phyloP scores from a whole-genome alignment of 345 rosid species.

The Psidium guajava region DNA sequence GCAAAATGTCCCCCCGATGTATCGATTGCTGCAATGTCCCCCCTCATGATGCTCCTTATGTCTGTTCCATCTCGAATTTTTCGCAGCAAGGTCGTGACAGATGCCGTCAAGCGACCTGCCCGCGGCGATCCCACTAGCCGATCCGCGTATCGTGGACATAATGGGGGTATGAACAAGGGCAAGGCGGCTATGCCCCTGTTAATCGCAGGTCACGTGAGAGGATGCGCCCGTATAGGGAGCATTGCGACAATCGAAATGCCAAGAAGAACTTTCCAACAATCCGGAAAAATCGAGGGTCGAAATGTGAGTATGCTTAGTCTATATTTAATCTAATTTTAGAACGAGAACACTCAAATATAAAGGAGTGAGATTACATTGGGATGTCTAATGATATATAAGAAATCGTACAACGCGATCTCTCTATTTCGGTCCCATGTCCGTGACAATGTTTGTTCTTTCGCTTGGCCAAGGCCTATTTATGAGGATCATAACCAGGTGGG shows the following conservation, averaged over 20 bases:
- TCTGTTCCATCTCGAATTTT: background rate
- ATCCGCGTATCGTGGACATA: background rate
- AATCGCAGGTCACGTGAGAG: background rate
- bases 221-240: no score
- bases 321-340: background rate
- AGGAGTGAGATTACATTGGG: background rate
- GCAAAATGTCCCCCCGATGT: background rate
- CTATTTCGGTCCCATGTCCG: background rate
- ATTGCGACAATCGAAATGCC: background rate
- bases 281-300: background rate
- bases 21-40: background rate
- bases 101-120: background rate
- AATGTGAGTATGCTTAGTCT: background rate
- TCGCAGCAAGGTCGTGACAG: background rate
- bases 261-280: background rate
- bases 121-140: background rate
- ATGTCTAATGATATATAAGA: background rate
- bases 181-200: background rate
- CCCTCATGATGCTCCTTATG: background rate
- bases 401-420: background rate
- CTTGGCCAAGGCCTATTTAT: slow-evolving; percentile 5
- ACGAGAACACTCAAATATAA: rapidly evolving
- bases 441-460: background rate
- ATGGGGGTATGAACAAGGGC: background rate
- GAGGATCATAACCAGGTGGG: slow-evolving; percentile 16